Evolutionary conservation across 345 rosid species (phyloP), one percentile per base, ranked within the genome.

Genomic region (Psidium friedrichsthalianum): DNA sequence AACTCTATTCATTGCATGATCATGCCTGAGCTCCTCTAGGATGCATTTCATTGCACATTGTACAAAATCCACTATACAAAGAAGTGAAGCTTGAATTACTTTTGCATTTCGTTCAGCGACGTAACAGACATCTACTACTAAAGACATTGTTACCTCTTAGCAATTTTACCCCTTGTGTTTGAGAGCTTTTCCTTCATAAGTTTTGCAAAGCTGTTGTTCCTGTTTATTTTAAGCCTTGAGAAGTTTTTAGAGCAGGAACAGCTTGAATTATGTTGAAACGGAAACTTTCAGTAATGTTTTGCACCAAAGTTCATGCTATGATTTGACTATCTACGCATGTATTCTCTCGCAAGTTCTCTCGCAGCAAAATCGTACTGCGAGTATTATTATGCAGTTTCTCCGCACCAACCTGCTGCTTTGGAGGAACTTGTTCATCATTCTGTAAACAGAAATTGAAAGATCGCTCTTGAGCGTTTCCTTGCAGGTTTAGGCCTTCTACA

Each of bases 1-100:
- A 93, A 93, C 87, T 90, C 87, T 90, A 92, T 86, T 89, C 89
- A 87, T 91, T 83, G 91, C 93, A 84, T 86, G 89, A 88, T 91
- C 90, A 69, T 69, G 80, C 80, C 80, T 11, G 25, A 36, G 87
- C 87, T 56, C 89, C 89, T 90, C 64, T 83, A 87, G 93, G 91
- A 88, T 87, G 92, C 84, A 87, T 85, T 82, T 89, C 92, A 86
- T 86, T 88, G 90, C 93, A 84, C 88, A 11, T 83, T 91, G 93
- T 93, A 93, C 91, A 93, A 93, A 92, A 87, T 56, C 86, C 47
- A 76, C 49, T 85, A 90, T 87, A 88, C 88, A 87, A 85, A 58
- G 81, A 53, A 86, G 85, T 74, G 52, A 85, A 82, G 74, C 88
- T 56, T 53, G 29, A 69, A 9, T 69, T 36, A 47, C 80, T 36